phyloP scores from a whole-genome alignment of 371 early-diverging fungal species.

The Apophysomyces elegans region DNA sequence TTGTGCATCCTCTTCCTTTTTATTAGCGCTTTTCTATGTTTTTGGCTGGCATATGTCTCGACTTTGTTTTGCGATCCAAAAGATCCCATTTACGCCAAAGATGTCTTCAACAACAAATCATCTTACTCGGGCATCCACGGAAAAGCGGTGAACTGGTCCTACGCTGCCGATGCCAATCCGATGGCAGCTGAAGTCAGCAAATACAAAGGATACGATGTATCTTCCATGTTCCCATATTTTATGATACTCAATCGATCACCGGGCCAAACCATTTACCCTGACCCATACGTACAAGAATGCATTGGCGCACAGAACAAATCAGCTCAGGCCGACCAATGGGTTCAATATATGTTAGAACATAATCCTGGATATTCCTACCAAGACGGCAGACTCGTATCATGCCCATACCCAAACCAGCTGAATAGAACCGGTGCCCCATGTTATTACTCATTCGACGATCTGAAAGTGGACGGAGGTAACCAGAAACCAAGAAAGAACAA shows the following conservation, averaged over 20 bases:
- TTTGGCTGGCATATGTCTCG: slow-evolving; percentile 51
- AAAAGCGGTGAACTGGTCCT: slow-evolving; percentile 40
- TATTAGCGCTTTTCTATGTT: slow-evolving; percentile 34
- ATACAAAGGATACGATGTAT: slow-evolving; percentile 47
- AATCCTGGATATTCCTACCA: slow-evolving; percentile 39
- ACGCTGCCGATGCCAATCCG: slow-evolving; percentile 7
- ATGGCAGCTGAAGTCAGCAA: slow-evolving; percentile 35
- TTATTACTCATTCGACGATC: slow-evolving; percentile 23
- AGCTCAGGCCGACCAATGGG: slow-evolving; percentile 41
- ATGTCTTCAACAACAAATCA: slow-evolving; percentile 36
- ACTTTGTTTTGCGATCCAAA: slow-evolving; percentile 47
- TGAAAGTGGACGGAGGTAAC: slow-evolving; percentile 5
- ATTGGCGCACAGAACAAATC: slow-evolving; percentile 31
- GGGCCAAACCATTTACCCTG: slow-evolving; percentile 11
- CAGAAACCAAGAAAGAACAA: not conserved
- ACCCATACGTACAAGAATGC: slow-evolving; percentile 36
- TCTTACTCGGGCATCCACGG: slow-evolving; percentile 44
- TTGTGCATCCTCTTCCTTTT: slow-evolving; percentile 33
- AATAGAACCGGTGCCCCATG: slow-evolving; percentile 46
- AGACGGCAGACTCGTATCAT: slow-evolving; percentile 24
- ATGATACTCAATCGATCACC: slow-evolving; percentile 31
- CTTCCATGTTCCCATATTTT: slow-evolving; percentile 50
- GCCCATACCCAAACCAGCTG: slow-evolving; percentile 42
- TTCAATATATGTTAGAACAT: slow-evolving; percentile 30
- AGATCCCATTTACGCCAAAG: slow-evolving; percentile 26